Conservation (phyloP, 192 early-diverging fungal species). For the Coemansia guatemalensis region DNA sequence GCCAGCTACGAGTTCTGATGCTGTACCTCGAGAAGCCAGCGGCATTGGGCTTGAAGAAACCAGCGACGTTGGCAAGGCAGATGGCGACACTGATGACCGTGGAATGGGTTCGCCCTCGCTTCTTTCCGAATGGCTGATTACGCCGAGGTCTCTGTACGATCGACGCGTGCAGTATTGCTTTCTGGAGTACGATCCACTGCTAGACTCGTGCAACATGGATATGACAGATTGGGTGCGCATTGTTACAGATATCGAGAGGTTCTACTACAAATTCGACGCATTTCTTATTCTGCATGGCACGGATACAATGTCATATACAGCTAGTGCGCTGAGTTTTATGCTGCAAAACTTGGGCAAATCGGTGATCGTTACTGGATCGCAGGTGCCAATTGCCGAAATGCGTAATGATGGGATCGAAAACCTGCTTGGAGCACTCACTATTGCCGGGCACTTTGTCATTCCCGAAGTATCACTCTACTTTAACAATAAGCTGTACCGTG, state of each 20-base stretch:
- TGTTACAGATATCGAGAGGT: conserved; percentile 92
- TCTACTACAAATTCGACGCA: conserved; percentile 90
- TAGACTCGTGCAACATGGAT: conserved; percentile 95
- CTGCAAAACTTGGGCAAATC: conserved; percentile 96
- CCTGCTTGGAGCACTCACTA: conserved; percentile 91
- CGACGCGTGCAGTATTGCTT: conserved; percentile 93
- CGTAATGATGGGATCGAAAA: conserved; percentile 98
- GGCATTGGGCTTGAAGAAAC: background rate
- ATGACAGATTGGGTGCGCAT: conserved; percentile 96
- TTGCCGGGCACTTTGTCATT: conserved; percentile 97
- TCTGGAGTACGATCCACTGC: conserved; percentile 90
- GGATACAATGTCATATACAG: conserved; percentile 88
- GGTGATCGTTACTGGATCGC: conserved; percentile 96
- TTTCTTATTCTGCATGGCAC: conserved; percentile 96
- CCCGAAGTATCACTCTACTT: conserved; percentile 95
- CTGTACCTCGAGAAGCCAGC: background rate
- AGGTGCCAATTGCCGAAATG: conserved; percentile 96
- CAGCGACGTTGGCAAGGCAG: background rate
- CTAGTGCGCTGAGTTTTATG: conserved; percentile 90
- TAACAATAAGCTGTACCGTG: conserved; percentile 88
- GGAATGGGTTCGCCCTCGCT: conserved; percentile 24
- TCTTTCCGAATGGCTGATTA: conserved; percentile 69
- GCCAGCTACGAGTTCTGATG: background rate
- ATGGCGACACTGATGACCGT: conserved; percentile 6
- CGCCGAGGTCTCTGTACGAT: conserved; percentile 84